phyloP scores from a whole-genome alignment of 768 basidiomycete genomes.

The Suillus occidentalis region DNA sequence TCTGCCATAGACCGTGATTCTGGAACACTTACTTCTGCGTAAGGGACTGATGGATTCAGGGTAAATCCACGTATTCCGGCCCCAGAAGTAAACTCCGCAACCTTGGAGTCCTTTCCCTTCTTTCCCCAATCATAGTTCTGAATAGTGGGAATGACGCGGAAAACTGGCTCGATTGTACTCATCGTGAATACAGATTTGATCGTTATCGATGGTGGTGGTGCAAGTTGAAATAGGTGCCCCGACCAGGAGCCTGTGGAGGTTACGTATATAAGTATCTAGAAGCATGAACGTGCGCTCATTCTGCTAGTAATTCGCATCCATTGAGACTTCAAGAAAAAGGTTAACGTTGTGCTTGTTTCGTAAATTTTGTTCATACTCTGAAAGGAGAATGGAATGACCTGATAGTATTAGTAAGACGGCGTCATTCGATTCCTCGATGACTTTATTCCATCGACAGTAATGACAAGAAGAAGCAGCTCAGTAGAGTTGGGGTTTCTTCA shows the following conservation, averaged over 20 bases:
- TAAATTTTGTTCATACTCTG: not conserved
- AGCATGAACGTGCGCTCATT: not conserved
- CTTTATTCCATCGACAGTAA: not conserved
- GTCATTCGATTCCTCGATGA: not conserved
- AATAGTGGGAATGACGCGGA: conserved; percentile 79
- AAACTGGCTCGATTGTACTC: conserved; percentile 44
- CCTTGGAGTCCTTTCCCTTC: conserved; percentile 74
- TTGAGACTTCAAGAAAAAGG: not conserved
- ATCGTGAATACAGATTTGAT: conserved; percentile 16
- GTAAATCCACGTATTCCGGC: conserved; percentile 62
- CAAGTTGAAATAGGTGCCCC: not conserved
- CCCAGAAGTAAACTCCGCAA: conserved; percentile 77
- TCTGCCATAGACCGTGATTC: conserved; percentile 4
- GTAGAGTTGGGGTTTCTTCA: not conserved
- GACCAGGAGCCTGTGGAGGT: not conserved
- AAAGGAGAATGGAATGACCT: not conserved
- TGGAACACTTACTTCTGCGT: conserved; percentile 77
- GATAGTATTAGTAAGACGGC: not conserved
- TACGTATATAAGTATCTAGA: not conserved
- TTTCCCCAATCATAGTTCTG: conserved; percentile 98
- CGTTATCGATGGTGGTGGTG: conserved; percentile 9
- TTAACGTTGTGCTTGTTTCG: not conserved
- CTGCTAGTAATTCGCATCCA: not conserved
- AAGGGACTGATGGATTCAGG: conserved; percentile 72
- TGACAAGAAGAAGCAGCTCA: not conserved